Evolutionary conservation across 257 asterid genomes (phyloP), one percentile per base, ranked within the genome.

Genomic region (Nicotiana attenuata): DNA sequence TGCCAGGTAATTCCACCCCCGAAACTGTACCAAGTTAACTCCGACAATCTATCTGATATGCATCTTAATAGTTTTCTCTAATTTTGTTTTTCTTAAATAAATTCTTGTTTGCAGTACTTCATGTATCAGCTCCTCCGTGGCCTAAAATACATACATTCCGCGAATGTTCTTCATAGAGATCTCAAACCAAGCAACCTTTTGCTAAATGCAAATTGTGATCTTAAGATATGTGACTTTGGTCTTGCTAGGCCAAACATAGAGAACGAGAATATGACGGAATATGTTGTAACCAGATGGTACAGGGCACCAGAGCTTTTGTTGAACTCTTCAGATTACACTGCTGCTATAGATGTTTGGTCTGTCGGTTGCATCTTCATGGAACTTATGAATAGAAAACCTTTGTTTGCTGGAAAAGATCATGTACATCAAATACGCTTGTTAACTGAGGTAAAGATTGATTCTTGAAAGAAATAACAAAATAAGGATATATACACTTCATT

Each of bases 201-300:
- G 60, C 78, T 96, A 84, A 94, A 93, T 82, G 92, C 98, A 16
- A 96, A 93, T 52, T 96, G 99, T 81, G 98, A 96, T 82, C 98
- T 96, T 64, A 96, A 96, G 89, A 96, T 96, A 69, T 90, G 97
- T 76, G 99, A 96, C 76, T 96, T 96, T 59, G 99, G 99, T 19
- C 98, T 96, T 9, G 99, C 99, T 1, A 92, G 98, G n/a, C 88
- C 92, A 28, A 94, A 89, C 89, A 28, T 89, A 1, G 97, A 96
- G 64, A 94, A 90, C 38, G 98, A 93, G 63, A 87, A 85, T 90
- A 96, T 96, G 99, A 96, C 99, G 2, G 99, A 96, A 76, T 96
- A 96, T 73, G 99, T 96, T 24, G 99, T 96, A 68, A 96, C 99
- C n/a, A 85, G 99, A 80, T 94, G 99, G 99, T 96, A 96, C 86